Percentiles rank a stretch among this genome's conserved stretches.
phyloP scores from a whole-genome alignment of 257 asterid species.

The Petrea volubilis region DNA sequence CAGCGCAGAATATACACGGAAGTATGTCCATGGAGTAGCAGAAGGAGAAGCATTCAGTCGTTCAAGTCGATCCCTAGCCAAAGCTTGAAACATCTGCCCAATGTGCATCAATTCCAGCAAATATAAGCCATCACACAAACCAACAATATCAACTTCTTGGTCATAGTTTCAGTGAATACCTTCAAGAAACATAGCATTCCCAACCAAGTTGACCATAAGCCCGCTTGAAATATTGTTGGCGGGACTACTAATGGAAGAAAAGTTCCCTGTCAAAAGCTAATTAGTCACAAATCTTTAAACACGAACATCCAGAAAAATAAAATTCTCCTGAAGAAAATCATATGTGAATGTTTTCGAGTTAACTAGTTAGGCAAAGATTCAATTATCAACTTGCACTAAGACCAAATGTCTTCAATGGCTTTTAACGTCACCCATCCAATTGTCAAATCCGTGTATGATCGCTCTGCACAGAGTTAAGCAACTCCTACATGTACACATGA shows the following conservation, averaged over 20 bases:
- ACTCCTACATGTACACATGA: background rate
- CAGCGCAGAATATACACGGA: slow-evolving; percentile 85
- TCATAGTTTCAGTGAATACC: slow-evolving; percentile 41
- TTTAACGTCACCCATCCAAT: background rate
- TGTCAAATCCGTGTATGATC: background rate
- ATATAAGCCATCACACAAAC: slow-evolving; percentile 5
- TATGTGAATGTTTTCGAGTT: background rate
- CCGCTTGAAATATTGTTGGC: slow-evolving; percentile 72
- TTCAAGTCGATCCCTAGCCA: slow-evolving; percentile 94
- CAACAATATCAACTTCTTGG: slow-evolving; percentile 16
- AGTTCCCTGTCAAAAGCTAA: slow-evolving; percentile 70
- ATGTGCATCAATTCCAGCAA: slow-evolving; percentile 18
- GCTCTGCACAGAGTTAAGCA: background rate
- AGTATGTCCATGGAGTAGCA: slow-evolving; percentile 83
- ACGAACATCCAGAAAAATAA: slow-evolving; percentile 6
- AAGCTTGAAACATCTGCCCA: slow-evolving; percentile 96
- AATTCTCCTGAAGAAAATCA: background rate
- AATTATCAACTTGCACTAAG: background rate
- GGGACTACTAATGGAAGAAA: slow-evolving; percentile 91
- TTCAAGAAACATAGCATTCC: slow-evolving; percentile 80
- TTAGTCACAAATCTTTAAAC: slow-evolving; percentile 26
- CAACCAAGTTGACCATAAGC: slow-evolving; percentile 87
- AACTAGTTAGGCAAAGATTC: background rate
- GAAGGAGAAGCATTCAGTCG: slow-evolving; percentile 95
- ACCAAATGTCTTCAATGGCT: background rate